phyloP scores from a whole-genome alignment of 176 grass and related monocot species.

The Bromus sterilis region DNA sequence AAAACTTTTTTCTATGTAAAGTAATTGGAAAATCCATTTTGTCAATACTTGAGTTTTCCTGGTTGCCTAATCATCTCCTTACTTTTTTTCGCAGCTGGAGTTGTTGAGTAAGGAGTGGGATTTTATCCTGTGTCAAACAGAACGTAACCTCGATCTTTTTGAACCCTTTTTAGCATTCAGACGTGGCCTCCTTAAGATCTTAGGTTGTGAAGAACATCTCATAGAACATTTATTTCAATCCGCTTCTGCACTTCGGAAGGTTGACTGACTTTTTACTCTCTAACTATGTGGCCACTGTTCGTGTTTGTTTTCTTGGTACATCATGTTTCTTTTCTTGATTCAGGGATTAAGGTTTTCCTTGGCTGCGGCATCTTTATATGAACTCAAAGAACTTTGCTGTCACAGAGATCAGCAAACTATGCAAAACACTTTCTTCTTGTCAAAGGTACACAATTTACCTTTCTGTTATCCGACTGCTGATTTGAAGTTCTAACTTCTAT shows the following conservation, averaged over 20 bases:
- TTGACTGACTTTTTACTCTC: conserved; percentile 27
- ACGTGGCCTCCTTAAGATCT: conserved; percentile 61
- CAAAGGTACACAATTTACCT: conserved; percentile 46
- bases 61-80: background rate
- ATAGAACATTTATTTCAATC: conserved; percentile 76
- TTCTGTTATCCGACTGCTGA: conserved; percentile 8
- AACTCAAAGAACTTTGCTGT: conserved; percentile 70
- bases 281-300: background rate
- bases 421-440: conserved; percentile 68
- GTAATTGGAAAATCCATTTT: background rate
- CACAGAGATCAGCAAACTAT: conserved; percentile 41
- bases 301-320: background rate
- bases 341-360: conserved; percentile 90
- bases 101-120: conserved; percentile 85
- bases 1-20: background rate
- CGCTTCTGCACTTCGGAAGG: conserved; percentile 84
- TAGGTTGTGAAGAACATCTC: conserved; percentile 67
- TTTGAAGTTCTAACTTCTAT: background rate
- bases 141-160: conserved; percentile 68
- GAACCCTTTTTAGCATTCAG: conserved; percentile 95
- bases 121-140: conserved; percentile 53
- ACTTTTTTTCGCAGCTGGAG: conserved; percentile 47
- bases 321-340: conserved; percentile 28
- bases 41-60: conserved; percentile 14
- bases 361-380: conserved; percentile 82